Percentiles rank a stretch among this genome's conserved stretches.
Evolutionary conservation across 2,329 filamentous ascomycete genomes (phyloP).

Genomic region (Botrytis fragariae): DNA sequence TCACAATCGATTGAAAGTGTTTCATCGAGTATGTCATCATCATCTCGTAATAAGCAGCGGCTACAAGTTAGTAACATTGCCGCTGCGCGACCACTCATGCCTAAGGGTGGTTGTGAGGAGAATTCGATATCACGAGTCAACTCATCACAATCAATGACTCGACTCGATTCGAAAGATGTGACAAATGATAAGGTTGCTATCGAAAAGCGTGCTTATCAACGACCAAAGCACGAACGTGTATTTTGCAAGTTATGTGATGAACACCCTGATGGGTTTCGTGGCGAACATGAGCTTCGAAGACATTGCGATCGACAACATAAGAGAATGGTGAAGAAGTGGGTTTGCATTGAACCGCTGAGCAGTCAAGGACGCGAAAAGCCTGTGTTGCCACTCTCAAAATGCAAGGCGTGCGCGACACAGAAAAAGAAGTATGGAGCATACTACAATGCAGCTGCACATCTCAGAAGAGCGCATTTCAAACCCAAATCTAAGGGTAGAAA

Average conservation of each 20-base stretch:
- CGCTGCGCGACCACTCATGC: constrained; percentile 34
- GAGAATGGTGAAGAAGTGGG: constrained; percentile 52
- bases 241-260: constrained; percentile 73
- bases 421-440: constrained; percentile 92
- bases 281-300: constrained; percentile 79
- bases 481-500: constrained; percentile 52
- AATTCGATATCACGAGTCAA: constrained; percentile 33
- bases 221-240: constrained; percentile 39
- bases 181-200: constrained; percentile 37
- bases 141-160: constrained; percentile 35
- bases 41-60: constrained; percentile 37
- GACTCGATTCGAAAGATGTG: constrained; percentile 36
- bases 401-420: constrained; percentile 70
- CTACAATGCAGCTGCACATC: constrained; percentile 91
- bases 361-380: constrained; percentile 49
- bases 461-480: constrained; percentile 85
- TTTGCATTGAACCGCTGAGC: constrained; percentile 57
- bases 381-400: constrained; percentile 57
- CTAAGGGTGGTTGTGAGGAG: constrained; percentile 36
- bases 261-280: constrained; percentile 82
- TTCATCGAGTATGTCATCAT: constrained; percentile 35
- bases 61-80: constrained; percentile 35
- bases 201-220: constrained; percentile 37
- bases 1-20: constrained; percentile 38
- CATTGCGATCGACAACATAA: constrained; percentile 68